These are phyloP conservation scores for Coriaria nepalensis DNA, from an alignment of 306 rosid genomes.

Conservation along the genomic window DNA sequence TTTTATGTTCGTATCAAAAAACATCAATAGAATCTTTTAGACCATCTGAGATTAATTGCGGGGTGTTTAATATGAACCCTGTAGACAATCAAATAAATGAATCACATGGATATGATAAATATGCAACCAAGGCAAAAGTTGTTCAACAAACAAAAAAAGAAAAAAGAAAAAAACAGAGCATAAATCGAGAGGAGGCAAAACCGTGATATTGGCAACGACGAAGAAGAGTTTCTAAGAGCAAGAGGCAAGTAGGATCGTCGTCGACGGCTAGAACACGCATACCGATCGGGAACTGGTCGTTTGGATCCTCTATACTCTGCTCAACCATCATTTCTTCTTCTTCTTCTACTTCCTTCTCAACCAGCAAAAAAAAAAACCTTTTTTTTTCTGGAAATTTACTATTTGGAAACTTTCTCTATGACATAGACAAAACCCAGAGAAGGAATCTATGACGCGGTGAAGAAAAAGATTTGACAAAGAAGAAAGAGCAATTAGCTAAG, in stretches of 20 bases:
- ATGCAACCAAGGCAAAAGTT: not conserved
- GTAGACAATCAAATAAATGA: slow-evolving; percentile 5
- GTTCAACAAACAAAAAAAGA: not conserved
- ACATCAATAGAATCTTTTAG: slow-evolving; percentile 2
- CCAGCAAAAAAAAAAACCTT: not conserved
- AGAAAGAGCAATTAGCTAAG: too few relatives aligned
- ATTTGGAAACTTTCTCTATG: too few relatives aligned
- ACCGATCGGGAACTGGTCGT: slow-evolving; percentile 67
- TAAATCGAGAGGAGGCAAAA: slow-evolving; percentile 10
- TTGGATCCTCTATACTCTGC: slow-evolving; percentile 31
- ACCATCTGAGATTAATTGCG: slow-evolving; percentile 9
- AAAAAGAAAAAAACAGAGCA: not conserved
- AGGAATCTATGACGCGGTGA: too few relatives aligned
- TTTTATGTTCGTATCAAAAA: slow-evolving; percentile 1
- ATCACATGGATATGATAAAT: slow-evolving; percentile 4
- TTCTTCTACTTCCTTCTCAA: not conserved
- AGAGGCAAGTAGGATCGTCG: slow-evolving; percentile 77
- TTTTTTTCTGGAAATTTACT: too few relatives aligned
- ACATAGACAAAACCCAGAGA: too few relatives aligned
- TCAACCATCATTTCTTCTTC: slow-evolving; percentile 25
- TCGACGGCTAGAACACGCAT: slow-evolving; percentile 98
- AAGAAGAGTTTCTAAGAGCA: slow-evolving; percentile 61
- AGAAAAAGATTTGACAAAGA: too few relatives aligned
- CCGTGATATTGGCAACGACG: slow-evolving; percentile 90
- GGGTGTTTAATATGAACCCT: not conserved